Evolutionary conservation across 805 yeast genomes (phyloP), one percentile per base, ranked within the genome.

Genomic region (Metschnikowia baotianmanensis): DNA sequence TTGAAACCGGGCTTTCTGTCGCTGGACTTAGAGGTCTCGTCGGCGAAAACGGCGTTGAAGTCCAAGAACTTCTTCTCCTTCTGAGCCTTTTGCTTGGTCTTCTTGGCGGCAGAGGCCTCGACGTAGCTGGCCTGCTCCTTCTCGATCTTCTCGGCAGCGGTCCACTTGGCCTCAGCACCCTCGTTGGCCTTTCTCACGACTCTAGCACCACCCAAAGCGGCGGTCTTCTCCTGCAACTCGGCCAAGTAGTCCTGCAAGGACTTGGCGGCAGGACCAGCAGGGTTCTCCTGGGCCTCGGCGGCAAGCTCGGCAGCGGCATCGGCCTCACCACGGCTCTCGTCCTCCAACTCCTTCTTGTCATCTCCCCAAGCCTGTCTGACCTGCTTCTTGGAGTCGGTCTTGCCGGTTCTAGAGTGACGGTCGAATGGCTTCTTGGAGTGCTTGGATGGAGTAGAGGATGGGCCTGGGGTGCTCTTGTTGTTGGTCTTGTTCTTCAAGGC

Each of bases 311-410:
- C 65, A 24, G 48, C 58, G 47, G 77, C 85, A 34, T 62, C 69
- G 27, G 50, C 61, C 34, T 51, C 50, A 42, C 59, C 74, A 52
- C 77, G 85, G 49, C 58, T 53, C 68, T 81, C 88, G 54, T 78
- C 86, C 53, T 72, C 84, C 64, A 76, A 80, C 75, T 82, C 86
- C 48, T 61, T 56, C 63, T 72, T 75, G 68, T 83, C 80, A 62
- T 82, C 87, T 63, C 96, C 95, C 91, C 96, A 87, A 53, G 89
- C 90, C 71, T 82, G 83, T 67, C 76, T 78, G 61, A 83, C 77
- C 69, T 84, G 82, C 83, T 88, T 90, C 56, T 76, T 78, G 56
- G 96, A 74, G 74, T 89, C 96, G 59, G 80, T 66, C 77, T 85
- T 86, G 62, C 83, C 87, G 53, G 86, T 63, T 76, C 85, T 86